Conservation (phyloP, 2,329 filamentous ascomycete genomes). For the Metarhizium robertsii region DNA sequence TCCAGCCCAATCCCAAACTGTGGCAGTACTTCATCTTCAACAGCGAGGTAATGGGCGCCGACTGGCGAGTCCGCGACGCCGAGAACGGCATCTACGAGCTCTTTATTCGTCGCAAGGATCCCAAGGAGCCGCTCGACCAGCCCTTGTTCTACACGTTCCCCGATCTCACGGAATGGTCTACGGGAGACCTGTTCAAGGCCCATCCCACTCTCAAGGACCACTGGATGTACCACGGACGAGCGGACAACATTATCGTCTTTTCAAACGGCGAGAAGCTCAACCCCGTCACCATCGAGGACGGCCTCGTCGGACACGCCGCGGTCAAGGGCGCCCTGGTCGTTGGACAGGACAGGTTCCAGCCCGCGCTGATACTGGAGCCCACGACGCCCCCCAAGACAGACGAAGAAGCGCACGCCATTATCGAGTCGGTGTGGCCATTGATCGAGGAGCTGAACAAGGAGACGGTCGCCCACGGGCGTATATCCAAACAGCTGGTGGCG, state of each 20-base stretch:
- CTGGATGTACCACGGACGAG: slow-evolving; percentile 27
- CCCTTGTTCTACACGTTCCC: slow-evolving; percentile 28
- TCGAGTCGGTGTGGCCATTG: slow-evolving; percentile 34
- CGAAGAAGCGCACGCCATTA: slow-evolving; percentile 16
- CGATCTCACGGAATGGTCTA: slow-evolving; percentile 24
- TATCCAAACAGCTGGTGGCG: slow-evolving; percentile 28
- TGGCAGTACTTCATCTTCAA: slow-evolving; percentile 36
- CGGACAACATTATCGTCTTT: slow-evolving; percentile 32
- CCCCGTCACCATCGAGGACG: slow-evolving; percentile 25
- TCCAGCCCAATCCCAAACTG: slow-evolving; percentile 20
- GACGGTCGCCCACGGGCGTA: slow-evolving; percentile 36
- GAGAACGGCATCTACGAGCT: slow-evolving; percentile 16
- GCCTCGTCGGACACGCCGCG: slow-evolving; percentile 17
- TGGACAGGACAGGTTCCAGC: slow-evolving; percentile 35
- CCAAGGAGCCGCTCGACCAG: slow-evolving; percentile 23
- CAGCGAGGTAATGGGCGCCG: slow-evolving; percentile 29
- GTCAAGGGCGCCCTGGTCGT: slow-evolving; percentile 27
- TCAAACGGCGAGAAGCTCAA: slow-evolving; percentile 33
- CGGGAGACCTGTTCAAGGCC: slow-evolving; percentile 25
- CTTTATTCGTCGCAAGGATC: slow-evolving; percentile 26
- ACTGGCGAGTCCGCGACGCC: slow-evolving; percentile 22
- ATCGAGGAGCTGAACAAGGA: slow-evolving; percentile 32
- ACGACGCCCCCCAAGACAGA: slow-evolving; percentile 15
- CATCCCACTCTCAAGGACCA: slow-evolving; percentile 22
- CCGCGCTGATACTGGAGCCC: slow-evolving; percentile 39